These are phyloP conservation scores for Zasmidium citrigriseum DNA, from an alignment of 2,329 filamentous ascomycete genomes.

Conservation along the genomic window DNA sequence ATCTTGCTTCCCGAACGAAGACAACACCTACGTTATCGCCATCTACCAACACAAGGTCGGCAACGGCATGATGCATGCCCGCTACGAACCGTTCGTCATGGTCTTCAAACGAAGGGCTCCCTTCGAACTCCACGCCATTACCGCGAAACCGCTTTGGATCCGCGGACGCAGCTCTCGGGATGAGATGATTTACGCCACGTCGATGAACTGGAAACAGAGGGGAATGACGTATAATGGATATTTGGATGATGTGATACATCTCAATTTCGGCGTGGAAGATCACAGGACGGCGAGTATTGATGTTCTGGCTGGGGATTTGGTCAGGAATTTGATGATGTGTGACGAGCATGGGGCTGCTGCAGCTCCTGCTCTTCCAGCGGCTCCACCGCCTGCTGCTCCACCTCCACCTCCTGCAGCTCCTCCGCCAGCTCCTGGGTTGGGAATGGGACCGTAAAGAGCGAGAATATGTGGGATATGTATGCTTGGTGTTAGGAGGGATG, in stretches of 20 bases:
- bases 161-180: slow-evolving; percentile 49
- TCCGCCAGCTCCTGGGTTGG: no score
- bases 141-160: slow-evolving; percentile 57
- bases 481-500: no score
- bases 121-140: slow-evolving; percentile 54
- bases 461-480: no score
- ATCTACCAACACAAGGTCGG: slow-evolving; percentile 59
- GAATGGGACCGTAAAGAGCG: no score
- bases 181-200: slow-evolving; percentile 62
- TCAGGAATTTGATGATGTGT: slow-evolving; percentile 30
- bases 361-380: background rate
- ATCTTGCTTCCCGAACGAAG: slow-evolving; percentile 47
- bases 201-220: slow-evolving; percentile 55
- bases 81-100: slow-evolving; percentile 60
- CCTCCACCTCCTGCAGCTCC: no score
- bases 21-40: slow-evolving; percentile 56
- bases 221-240: slow-evolving; percentile 57
- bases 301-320: slow-evolving; percentile 51
- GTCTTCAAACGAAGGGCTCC: slow-evolving; percentile 52
- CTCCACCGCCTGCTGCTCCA: no score
- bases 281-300: slow-evolving; percentile 52
- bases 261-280: slow-evolving; percentile 61
- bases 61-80: slow-evolving; percentile 47
- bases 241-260: slow-evolving; percentile 56
- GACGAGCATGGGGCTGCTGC: background rate